phyloP scores from a whole-genome alignment of 2,329 filamentous ascomycete species.

The Coleophoma cylindrospora region DNA sequence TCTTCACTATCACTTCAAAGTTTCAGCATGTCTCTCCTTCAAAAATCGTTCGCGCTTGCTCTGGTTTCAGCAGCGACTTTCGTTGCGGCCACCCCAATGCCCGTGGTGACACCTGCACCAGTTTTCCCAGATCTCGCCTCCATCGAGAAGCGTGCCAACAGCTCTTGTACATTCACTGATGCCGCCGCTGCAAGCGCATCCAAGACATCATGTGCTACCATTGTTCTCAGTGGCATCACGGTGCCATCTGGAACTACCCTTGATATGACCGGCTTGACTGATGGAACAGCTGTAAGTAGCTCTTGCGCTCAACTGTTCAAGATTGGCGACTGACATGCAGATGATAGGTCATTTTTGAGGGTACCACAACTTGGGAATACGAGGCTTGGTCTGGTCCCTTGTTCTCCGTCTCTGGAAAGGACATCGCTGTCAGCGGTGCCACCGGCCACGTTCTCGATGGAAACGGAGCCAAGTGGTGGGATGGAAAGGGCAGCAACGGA shows the following conservation, averaged over 20 bases:
- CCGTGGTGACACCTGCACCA: no score
- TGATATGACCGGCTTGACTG: slow-evolving; percentile 44
- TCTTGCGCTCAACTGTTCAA: no score
- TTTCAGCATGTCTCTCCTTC: no score
- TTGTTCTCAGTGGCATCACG: slow-evolving; percentile 43
- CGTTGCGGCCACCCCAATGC: no score
- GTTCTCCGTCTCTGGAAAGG: slow-evolving; percentile 47
- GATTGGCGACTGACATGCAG: no score
- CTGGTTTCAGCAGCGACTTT: no score
- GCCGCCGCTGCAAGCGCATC: slow-evolving; percentile 38
- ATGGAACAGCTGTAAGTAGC: slow-evolving; percentile 43
- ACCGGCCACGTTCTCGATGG: slow-evolving; percentile 48
- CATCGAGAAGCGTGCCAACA: neutral
- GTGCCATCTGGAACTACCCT: slow-evolving; percentile 55
- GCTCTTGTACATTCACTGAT: slow-evolving; percentile 49
- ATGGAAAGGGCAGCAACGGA: slow-evolving; percentile 52
- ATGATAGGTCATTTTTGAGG: slow-evolving; percentile 11
- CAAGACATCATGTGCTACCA: slow-evolving; percentile 42
- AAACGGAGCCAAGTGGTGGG: slow-evolving; percentile 54
- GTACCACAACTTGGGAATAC: slow-evolving; percentile 6
- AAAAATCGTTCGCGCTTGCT: no score
- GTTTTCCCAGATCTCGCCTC: no score
- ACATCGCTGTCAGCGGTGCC: slow-evolving; percentile 47
- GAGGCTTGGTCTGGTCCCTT: slow-evolving; percentile 8
- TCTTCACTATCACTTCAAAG: no score